Conservation (phyloP, 345 rosid genomes). For the Cardiospermum halicacabum region DNA sequence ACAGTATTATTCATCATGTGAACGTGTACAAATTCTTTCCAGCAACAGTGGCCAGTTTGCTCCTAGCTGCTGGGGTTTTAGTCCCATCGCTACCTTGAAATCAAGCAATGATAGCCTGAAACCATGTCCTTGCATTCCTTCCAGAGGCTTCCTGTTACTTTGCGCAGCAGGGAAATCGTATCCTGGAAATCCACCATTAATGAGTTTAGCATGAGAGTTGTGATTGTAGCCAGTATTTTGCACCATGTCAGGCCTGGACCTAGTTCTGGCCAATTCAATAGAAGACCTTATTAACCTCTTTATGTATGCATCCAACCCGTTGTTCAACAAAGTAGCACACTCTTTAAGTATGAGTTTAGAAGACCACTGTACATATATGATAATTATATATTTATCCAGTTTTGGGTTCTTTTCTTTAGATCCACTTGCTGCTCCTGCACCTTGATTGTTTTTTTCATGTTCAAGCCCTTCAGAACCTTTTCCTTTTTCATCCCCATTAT, state of each 20-base stretch:
- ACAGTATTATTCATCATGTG: slow-evolving; percentile 18
- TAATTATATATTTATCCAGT: slow-evolving; percentile 27
- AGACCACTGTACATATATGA: too few species aligned
- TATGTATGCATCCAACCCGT: slow-evolving; percentile 34
- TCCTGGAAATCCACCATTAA: slow-evolving; percentile 27
- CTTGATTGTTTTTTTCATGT: slow-evolving; percentile 23
- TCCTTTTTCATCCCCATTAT: slow-evolving; percentile 31
- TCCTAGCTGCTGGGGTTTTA: slow-evolving; percentile 45
- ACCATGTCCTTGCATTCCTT: neutral
- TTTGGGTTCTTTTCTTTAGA: slow-evolving; percentile 42
- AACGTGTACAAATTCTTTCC: slow-evolving; percentile 34
- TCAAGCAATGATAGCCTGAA: slow-evolving; percentile 22
- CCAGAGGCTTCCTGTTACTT: slow-evolving; percentile 12
- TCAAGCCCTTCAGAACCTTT: slow-evolving; percentile 36
- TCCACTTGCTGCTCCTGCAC: slow-evolving; percentile 30
- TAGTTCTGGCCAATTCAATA: slow-evolving; percentile 28
- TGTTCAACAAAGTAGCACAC: slow-evolving; percentile 35
- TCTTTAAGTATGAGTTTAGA: too few species aligned
- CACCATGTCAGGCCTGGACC: slow-evolving; percentile 19
- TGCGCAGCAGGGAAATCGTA: slow-evolving; percentile 21
- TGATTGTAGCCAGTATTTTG: slow-evolving; percentile 17
- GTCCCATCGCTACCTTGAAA: slow-evolving; percentile 38
- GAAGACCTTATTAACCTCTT: slow-evolving; percentile 42
- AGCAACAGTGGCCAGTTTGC: slow-evolving; percentile 46
- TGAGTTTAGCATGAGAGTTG: slow-evolving; percentile 20